These are phyloP conservation scores for Exobasidium cylindrosporum DNA, from an alignment of 1,284 basidiomycete genomes.

Conservation along the genomic window DNA sequence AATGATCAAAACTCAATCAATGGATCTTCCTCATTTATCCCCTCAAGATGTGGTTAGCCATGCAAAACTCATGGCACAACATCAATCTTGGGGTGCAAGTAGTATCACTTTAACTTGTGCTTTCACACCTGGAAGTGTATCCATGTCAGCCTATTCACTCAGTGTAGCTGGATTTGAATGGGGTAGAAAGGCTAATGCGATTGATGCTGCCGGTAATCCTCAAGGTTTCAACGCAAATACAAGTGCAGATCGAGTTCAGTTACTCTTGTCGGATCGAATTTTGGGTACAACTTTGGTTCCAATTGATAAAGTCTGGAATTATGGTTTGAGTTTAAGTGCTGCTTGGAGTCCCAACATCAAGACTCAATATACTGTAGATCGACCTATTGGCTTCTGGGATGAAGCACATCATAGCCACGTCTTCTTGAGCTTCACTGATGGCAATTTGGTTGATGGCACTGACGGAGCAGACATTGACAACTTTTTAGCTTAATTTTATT, in stretches of 20 bases:
- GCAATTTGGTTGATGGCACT: not conserved
- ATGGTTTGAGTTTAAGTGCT: constrained; percentile 67
- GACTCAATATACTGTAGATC: constrained; percentile 84
- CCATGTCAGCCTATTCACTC: constrained; percentile 85
- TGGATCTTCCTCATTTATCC: constrained; percentile 63
- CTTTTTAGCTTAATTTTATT: not conserved
- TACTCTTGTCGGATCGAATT: constrained; percentile 79
- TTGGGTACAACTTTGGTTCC: constrained; percentile 53
- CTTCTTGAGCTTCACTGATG: constrained; percentile 35
- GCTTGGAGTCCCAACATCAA: constrained; percentile 80
- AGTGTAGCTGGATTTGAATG: constrained; percentile 93
- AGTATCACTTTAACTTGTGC: constrained; percentile 91
- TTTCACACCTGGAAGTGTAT: constrained; percentile 96
- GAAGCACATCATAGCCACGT: constrained; percentile 75
- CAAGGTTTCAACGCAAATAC: constrained; percentile 77
- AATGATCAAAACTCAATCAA: constrained; percentile 92
- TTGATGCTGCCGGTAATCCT: constrained; percentile 60
- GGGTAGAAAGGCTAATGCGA: constrained; percentile 83
- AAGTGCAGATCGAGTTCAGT: constrained; percentile 94
- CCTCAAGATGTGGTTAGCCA: constrained; percentile 93
- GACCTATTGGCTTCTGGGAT: constrained; percentile 90
- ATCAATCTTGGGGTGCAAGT: constrained; percentile 89
- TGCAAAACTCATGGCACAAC: constrained; percentile 91
- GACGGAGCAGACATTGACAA: constrained; percentile 12
- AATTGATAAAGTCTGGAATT: constrained; percentile 43